Conservation (phyloP, 1,284 basidiomycete genomes). For the Microbotryum violaceum region DNA sequence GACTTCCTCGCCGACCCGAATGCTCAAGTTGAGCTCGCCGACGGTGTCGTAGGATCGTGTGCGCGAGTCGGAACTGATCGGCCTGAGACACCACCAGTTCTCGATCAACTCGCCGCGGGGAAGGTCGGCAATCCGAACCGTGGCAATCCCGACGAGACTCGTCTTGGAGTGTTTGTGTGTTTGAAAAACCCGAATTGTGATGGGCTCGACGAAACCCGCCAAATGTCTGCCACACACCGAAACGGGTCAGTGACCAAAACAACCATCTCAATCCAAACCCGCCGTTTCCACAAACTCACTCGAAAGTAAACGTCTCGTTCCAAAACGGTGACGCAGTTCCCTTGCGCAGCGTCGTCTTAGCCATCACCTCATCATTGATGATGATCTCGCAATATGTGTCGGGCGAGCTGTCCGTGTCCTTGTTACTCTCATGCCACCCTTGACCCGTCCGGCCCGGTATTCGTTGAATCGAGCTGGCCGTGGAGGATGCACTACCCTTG, state of each 20-base stretch:
- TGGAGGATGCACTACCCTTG: constrained; percentile 1
- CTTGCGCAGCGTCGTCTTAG: constrained; percentile 62
- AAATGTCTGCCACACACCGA: constrained; percentile 20
- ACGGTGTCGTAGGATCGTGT: constrained; percentile 37
- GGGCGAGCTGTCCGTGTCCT: constrained; percentile 1
- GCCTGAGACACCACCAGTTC: constrained; percentile 67
- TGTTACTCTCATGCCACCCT: background rate
- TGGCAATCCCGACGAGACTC: constrained; percentile 49
- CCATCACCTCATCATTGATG: constrained; percentile 47
- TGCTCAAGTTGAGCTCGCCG: constrained; percentile 63
- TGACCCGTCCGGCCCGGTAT: background rate
- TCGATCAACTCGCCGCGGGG: constrained; percentile 62
- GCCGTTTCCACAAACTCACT: constrained; percentile 46
- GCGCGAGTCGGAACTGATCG: constrained; percentile 2
- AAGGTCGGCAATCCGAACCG: constrained; percentile 60
- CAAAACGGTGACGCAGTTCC: constrained; percentile 50
- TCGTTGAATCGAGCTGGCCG: background rate
- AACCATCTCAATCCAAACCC: too few species aligned
- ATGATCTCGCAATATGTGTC: constrained; percentile 34
- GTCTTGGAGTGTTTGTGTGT: constrained; percentile 22
- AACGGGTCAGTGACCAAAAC: background rate
- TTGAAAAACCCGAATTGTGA: constrained; percentile 27
- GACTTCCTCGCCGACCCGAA: constrained; percentile 66
- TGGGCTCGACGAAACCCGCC: constrained; percentile 20
- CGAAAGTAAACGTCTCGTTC: constrained; percentile 66